These are phyloP conservation scores for Solanum okadae DNA, from an alignment of 257 asterid species.

Conservation along the genomic window DNA sequence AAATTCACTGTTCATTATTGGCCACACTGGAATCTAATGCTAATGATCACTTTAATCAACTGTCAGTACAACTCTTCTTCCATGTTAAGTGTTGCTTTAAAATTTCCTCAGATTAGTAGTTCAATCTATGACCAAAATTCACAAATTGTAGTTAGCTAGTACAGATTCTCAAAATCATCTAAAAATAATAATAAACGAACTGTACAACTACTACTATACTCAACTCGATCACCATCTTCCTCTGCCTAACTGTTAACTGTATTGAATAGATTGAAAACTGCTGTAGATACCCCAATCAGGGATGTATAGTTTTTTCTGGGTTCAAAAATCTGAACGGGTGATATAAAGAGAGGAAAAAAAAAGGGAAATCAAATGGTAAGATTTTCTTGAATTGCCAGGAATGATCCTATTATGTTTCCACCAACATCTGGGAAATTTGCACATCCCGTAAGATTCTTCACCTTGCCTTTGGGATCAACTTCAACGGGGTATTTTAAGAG, in stretches of 20 bases:
- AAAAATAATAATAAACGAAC: background rate
- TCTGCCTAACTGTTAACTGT: background rate
- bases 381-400: conserved; percentile 83
- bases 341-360: background rate
- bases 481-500: conserved; percentile 87
- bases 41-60: background rate
- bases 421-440: conserved; percentile 94
- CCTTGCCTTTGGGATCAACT: conserved; percentile 71
- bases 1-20: background rate
- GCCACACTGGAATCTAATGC: background rate
- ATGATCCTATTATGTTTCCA: conserved; percentile 75
- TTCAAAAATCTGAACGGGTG: background rate
- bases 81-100: background rate
- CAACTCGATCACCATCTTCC: background rate
- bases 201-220: background rate
- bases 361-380: conserved; percentile 44
- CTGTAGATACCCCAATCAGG: background rate
- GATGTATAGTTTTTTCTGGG: background rate
- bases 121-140: background rate
- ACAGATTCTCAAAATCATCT: background rate
- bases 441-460: conserved; percentile 57
- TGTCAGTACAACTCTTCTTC: background rate
- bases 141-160: background rate
- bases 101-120: background rate
- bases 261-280: background rate